Percentiles rank a stretch among this genome's conserved stretches.
Evolutionary conservation across 345 rosid species (phyloP).

Genomic region (Ailanthus altissimus): DNA sequence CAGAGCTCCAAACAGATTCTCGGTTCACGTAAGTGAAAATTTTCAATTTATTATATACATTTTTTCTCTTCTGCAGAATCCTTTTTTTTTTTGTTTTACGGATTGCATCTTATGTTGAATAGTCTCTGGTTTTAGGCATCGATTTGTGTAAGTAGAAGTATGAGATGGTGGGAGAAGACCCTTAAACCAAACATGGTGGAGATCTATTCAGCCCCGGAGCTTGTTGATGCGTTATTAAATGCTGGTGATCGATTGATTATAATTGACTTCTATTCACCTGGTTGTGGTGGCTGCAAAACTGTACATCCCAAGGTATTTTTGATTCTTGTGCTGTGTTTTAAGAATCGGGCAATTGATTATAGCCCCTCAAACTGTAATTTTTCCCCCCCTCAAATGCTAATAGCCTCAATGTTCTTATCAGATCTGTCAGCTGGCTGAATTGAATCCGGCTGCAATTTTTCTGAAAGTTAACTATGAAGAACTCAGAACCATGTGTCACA

Average conservation of each 20-base stretch:
- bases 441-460: slow-evolving; percentile 56
- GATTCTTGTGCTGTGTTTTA: not conserved
- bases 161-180: slow-evolving; percentile 85
- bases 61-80: not conserved
- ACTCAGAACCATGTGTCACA: slow-evolving; percentile 58
- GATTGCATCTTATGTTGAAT: not conserved
- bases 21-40: slow-evolving; percentile 42
- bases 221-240: slow-evolving; percentile 49
- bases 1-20: slow-evolving; percentile 30
- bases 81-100: not conserved
- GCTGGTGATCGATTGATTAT: slow-evolving; percentile 69
- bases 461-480: slow-evolving; percentile 75
- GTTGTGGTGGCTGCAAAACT: slow-evolving; percentile 82
- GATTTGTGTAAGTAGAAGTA: slow-evolving; percentile 45
- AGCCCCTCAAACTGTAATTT: not conserved
- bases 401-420: slow-evolving; percentile 28
- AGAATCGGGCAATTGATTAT: not conserved
- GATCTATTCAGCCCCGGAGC: slow-evolving; percentile 65
- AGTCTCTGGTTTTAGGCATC: slow-evolving; percentile 38
- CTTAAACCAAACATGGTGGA: slow-evolving; percentile 59
- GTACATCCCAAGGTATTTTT: slow-evolving; percentile 74
- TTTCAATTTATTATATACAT: not conserved
- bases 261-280: slow-evolving; percentile 75
- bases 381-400: not conserved
- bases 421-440: slow-evolving; percentile 81